Evolutionary conservation across 2,329 filamentous ascomycete species (phyloP).

Genomic region (Aspergillus quadrilineatus): DNA sequence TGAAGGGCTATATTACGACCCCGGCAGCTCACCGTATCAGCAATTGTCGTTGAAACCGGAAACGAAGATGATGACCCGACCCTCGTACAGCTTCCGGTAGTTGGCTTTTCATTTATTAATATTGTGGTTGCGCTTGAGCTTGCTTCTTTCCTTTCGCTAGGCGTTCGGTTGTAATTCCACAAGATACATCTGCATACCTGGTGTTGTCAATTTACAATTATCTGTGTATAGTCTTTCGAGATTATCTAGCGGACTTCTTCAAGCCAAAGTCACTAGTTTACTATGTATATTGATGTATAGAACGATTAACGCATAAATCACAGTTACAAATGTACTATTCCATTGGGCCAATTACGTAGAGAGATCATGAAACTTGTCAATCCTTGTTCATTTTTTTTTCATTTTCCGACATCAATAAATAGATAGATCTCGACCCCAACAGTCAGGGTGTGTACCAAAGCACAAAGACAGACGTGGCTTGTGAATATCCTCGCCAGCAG

Average conservation of each 20-base stretch:
- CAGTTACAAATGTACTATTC: no score
- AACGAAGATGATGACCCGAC: slow-evolving; percentile 40
- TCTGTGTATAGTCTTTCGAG: not conserved
- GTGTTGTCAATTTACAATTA: slow-evolving; percentile 7
- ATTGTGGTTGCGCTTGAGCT: not conserved
- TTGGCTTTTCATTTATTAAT: not conserved
- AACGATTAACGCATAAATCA: not conserved
- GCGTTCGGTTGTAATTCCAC: slow-evolving; percentile 4
- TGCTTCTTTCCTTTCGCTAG: not conserved
- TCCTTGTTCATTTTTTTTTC: not conserved
- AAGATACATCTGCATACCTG: slow-evolving; percentile 19
- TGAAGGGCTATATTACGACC: slow-evolving; percentile 52
- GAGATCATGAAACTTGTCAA: not conserved
- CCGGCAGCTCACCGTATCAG: slow-evolving; percentile 51
- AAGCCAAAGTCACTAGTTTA: not conserved
- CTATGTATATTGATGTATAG: not conserved
- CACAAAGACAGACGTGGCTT: not conserved
- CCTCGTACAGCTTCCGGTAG: slow-evolving; percentile 45
- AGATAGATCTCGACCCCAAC: not conserved
- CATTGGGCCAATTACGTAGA: not conserved
- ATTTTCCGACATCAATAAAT: not conserved
- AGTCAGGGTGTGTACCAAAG: not conserved
- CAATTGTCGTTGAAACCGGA: slow-evolving; percentile 46
- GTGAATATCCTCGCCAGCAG: not conserved
- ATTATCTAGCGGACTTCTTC: not conserved